Evolutionary conservation across 1,284 basidiomycete genomes (phyloP), one percentile per base, ranked within the genome.

Genomic region (Tilletia indica): DNA sequence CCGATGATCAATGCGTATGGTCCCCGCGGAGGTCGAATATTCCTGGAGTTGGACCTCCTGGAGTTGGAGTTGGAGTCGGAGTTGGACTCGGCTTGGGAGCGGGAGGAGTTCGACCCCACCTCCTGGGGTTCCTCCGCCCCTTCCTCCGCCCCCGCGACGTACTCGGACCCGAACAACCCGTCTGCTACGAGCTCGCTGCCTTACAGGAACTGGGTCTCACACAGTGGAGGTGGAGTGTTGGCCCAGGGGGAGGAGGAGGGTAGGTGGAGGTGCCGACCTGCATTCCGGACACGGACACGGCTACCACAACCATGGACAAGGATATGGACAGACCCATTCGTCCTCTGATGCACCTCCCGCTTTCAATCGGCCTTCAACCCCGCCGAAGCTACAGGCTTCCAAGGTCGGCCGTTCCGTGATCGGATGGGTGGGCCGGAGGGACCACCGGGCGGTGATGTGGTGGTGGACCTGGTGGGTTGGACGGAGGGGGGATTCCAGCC

Each of bases 361-460:
- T 21, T 64, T 36, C 11, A 64, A 64, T 21, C 42, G 61, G 61
- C n/a, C 16, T 14, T 64, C 61, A 42, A 64, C 38, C 61, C 61
- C 14, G 61, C 61, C 34, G 61, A 64, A 58, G 21, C 56, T 11
- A n/a, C 16, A 31, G 56, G 56, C 14, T 58, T 58, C 11, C 21
- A 25, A 31, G 2, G 34, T 58, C 56, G 56, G 3, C 56, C 56
- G 21, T 58, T 25, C 21, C 3, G 34, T 34, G 56, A 25, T 6
- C 56, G 36, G 34, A 34, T 12, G 16, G 12, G 36, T 4, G 34
- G 38, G 34, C 36, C 36, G 31, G 34, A 3, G 5, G n/a, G 58
- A 4, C 25, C 25, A 2, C 25, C 25, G 4, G 58, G 58, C 34
- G 58, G 58, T n/a, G n/a, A n/a, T 4, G 58, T 31, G 8, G 58